These are phyloP conservation scores for Trichoderma arundinaceum DNA, from an alignment of 2,329 filamentous ascomycete genomes.

Conservation along the genomic window DNA sequence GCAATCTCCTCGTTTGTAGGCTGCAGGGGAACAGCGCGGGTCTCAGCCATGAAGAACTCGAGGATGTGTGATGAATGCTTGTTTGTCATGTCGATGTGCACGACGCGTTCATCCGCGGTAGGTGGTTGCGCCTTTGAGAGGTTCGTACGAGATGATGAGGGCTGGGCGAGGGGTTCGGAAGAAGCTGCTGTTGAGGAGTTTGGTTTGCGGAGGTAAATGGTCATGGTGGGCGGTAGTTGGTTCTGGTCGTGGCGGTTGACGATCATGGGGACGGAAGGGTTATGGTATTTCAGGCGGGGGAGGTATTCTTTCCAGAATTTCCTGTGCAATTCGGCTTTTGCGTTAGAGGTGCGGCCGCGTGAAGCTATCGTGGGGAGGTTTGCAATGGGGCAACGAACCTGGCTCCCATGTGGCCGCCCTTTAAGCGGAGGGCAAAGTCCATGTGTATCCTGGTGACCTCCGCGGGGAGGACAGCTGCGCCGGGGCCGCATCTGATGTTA, in stretches of 20 bases:
- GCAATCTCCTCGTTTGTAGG: constrained; percentile 64
- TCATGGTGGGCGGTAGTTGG: constrained; percentile 63
- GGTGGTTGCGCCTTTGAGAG: constrained; percentile 56
- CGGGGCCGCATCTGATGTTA: constrained; percentile 77
- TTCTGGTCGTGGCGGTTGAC: constrained; percentile 71
- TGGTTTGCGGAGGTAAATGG: constrained; percentile 64
- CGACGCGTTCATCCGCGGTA: constrained; percentile 54
- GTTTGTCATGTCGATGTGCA: constrained; percentile 68
- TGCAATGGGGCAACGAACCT: constrained; percentile 57
- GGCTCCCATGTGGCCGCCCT: constrained; percentile 73
- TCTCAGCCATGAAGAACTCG: constrained; percentile 64
- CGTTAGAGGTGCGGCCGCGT: not conserved
- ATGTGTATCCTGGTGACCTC: constrained; percentile 77
- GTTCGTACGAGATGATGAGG: constrained; percentile 55
- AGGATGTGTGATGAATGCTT: constrained; percentile 67
- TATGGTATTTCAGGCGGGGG: constrained; percentile 90
- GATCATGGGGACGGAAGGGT: constrained; percentile 82
- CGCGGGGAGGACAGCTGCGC: constrained; percentile 79
- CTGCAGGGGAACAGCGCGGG: constrained; percentile 62
- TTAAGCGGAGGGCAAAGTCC: constrained; percentile 67
- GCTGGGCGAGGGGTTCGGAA: constrained; percentile 46
- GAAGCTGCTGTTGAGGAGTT: constrained; percentile 38
- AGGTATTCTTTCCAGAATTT: constrained; percentile 89
- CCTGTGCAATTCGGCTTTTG: constrained; percentile 52
- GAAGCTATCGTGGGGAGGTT: not conserved